Evolutionary conservation across 208 protist genomes (phyloP).

Genomic region (Acanthamoeba culbertsoni): DNA sequence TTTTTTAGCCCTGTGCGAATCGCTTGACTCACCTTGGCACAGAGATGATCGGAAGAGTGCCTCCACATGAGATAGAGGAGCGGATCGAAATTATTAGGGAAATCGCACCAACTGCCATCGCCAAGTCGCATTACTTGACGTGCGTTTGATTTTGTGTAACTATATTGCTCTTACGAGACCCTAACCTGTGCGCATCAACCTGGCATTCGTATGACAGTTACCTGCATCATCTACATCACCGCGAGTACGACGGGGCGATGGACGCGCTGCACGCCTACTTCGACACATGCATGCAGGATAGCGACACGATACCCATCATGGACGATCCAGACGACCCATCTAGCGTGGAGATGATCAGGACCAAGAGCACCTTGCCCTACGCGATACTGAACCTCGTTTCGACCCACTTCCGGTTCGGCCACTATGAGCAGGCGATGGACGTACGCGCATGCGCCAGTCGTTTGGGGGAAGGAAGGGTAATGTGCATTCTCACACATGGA

Average conservation of each 20-base stretch:
- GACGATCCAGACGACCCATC: slow-evolving; percentile 8
- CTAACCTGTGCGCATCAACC: not conserved
- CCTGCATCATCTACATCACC: slow-evolving; percentile 24
- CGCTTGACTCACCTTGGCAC: not conserved
- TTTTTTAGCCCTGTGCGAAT: not conserved
- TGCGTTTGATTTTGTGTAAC: not conserved
- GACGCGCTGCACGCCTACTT: slow-evolving; percentile 38
- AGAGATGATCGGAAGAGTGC: slow-evolving; percentile 37
- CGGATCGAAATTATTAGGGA: not conserved
- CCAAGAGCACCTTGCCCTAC: slow-evolving; percentile 45
- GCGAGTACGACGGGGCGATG: slow-evolving; percentile 2
- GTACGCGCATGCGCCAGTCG: not conserved
- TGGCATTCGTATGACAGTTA: not conserved
- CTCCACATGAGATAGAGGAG: not conserved
- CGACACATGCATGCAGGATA: slow-evolving; percentile 23
- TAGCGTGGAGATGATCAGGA: not conserved
- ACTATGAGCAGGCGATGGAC: not conserved
- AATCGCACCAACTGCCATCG: slow-evolving; percentile 16
- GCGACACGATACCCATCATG: not conserved
- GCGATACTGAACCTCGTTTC: slow-evolving; percentile 12
- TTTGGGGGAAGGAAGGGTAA: too few species aligned
- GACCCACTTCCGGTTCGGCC: slow-evolving; percentile 29
- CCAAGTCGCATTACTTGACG: not conserved
- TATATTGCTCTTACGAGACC: not conserved
- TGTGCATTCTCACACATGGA: too few species aligned